phyloP scores from a whole-genome alignment of 106 monocot genomes.

The Dendrobium huoshanense region DNA sequence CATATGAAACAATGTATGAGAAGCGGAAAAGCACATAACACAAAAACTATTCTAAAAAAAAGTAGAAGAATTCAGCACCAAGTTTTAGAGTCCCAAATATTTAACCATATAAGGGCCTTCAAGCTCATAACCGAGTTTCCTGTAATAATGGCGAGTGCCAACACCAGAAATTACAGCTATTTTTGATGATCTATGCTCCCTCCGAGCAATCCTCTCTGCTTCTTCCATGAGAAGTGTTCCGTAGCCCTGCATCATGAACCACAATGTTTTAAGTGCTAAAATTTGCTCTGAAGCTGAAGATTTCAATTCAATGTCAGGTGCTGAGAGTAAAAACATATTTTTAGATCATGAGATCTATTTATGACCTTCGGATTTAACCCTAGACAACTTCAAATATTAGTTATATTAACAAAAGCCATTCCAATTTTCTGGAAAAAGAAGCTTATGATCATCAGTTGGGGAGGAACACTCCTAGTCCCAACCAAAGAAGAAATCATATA shows the following conservation, averaged over 20 bases:
- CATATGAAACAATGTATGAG: not conserved
- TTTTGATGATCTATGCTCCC: constrained; percentile 80
- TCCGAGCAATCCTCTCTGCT: constrained; percentile 79
- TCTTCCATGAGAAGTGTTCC: constrained; percentile 98
- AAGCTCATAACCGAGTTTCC: constrained; percentile 92
- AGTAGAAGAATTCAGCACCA: not conserved
- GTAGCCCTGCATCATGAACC: constrained; percentile 58
- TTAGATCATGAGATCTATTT: too few species aligned
- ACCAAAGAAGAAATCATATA: too few species aligned
- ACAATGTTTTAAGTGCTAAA: not conserved
- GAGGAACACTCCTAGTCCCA: too few species aligned
- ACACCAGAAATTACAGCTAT: constrained; percentile 96
- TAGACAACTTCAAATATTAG: too few species aligned
- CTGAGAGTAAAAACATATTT: too few species aligned
- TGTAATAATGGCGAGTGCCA: constrained; percentile 92
- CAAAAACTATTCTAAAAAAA: not conserved
- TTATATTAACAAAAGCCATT: too few species aligned
- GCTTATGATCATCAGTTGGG: too few species aligned
- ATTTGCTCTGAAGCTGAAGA: not conserved
- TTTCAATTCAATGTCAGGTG: not conserved
- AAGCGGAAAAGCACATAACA: not conserved
- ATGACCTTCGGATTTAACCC: too few species aligned
- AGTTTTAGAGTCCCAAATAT: constrained; percentile 6
- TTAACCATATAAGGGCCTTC: constrained; percentile 99
- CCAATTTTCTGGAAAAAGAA: too few species aligned